Conservation (phyloP, 1,284 basidiomycete genomes). For the Tilletia indica region DNA sequence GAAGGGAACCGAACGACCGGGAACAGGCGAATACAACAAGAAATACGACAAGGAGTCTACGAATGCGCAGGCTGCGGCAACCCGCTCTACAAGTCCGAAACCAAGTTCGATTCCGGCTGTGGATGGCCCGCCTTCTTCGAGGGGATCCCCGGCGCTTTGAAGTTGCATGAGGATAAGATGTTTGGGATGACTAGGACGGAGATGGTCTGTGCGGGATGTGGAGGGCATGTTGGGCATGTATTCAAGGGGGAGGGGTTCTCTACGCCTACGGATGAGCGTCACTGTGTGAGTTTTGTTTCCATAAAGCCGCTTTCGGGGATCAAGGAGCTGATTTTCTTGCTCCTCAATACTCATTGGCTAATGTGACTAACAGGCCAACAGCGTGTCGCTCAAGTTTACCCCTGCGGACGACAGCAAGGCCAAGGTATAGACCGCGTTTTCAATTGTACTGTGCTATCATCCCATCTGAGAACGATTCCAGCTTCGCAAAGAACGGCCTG, state of each 20-base stretch:
- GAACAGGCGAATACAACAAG: conserved; percentile 76
- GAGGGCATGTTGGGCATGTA: conserved; percentile 87
- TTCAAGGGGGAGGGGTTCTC: conserved; percentile 78
- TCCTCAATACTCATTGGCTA: not conserved
- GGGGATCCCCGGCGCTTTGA: conserved; percentile 86
- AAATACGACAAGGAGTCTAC: conserved; percentile 69
- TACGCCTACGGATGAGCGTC: conserved; percentile 71
- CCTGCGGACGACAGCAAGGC: conserved; percentile 8
- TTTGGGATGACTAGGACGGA: conserved; percentile 64
- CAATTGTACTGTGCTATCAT: not conserved
- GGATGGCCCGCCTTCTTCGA: conserved; percentile 98
- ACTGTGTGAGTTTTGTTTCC: conserved; percentile 61
- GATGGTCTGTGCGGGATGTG: conserved; percentile 74
- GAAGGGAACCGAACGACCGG: conserved; percentile 80
- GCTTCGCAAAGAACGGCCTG: no score
- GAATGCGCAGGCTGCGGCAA: conserved; percentile 57
- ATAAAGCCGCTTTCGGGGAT: not conserved
- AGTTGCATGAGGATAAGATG: conserved; percentile 58
- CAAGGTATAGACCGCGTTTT: not conserved
- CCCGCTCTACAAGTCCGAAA: conserved; percentile 75
- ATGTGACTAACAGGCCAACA: conserved; percentile 11
- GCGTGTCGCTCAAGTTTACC: conserved; percentile 16
- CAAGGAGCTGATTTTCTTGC: not conserved
- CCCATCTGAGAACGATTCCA: no score
- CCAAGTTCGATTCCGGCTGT: conserved; percentile 89